Conservation (phyloP, 2,329 filamentous ascomycete species). For the Arthrobotrys musiformis region DNA sequence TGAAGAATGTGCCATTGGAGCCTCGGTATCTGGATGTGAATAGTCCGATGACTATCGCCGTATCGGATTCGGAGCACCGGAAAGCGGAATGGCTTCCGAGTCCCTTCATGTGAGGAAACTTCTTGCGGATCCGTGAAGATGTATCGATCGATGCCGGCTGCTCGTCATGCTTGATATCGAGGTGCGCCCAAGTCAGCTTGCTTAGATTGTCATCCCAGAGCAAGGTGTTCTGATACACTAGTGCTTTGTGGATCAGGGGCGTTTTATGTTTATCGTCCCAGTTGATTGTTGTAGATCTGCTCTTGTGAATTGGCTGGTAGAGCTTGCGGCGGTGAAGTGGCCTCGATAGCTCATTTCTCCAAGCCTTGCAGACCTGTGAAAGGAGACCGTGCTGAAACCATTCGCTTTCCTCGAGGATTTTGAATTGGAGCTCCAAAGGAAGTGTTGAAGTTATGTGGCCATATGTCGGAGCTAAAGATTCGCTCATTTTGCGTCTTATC, state of each 20-base stretch:
- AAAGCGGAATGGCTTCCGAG: conserved; percentile 36
- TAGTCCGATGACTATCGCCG: conserved; percentile 18
- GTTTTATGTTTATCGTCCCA: conserved; percentile 11
- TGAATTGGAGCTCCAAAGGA: conserved; percentile 38
- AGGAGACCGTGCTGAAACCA: conserved; percentile 42
- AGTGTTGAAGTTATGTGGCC: conserved; percentile 17
- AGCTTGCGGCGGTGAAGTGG: conserved; percentile 23
- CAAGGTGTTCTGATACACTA: conserved; percentile 37
- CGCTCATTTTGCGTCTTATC: not conserved
- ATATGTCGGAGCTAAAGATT: not conserved
- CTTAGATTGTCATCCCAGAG: conserved; percentile 10
- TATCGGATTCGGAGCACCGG: conserved; percentile 25
- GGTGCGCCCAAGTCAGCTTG: conserved; percentile 31
- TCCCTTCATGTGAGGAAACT: not conserved
- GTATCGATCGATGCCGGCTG: conserved; percentile 9
- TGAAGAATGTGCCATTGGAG: conserved; percentile 23
- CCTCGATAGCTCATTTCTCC: conserved; percentile 25
- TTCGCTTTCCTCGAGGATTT: conserved; percentile 35
- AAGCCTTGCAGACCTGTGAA: conserved; percentile 42
- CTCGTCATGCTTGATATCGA: conserved; percentile 4
- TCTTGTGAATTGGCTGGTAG: conserved; percentile 33
- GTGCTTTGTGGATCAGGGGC: conserved; percentile 37
- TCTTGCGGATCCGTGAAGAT: not conserved
- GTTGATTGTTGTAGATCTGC: conserved; percentile 16
- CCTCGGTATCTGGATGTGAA: conserved; percentile 40